A percentile compares a stretch with the other conserved stretches of the same genome.
Conservation (phyloP, 768 basidiomycete genomes). For the Flagelloscypha sp. region DNA sequence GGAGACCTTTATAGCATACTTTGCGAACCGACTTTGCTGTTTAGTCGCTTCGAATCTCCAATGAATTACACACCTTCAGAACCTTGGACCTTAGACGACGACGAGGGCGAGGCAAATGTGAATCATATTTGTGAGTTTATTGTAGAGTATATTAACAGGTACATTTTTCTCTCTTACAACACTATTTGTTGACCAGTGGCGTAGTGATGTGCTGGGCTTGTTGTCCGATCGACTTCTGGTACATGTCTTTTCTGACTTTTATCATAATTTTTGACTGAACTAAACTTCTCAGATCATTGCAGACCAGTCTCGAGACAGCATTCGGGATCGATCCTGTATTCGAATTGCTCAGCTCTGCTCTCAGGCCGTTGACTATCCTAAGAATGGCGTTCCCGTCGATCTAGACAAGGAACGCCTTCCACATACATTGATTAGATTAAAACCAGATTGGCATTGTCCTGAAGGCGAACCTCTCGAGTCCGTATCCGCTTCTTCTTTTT, state of each 20-base stretch:
- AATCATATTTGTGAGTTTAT: slow-evolving; percentile 75
- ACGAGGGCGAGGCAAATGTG: slow-evolving; percentile 41
- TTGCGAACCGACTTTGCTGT: no score
- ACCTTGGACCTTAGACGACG: slow-evolving; percentile 26
- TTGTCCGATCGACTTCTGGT: slow-evolving; percentile 59
- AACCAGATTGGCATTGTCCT: slow-evolving; percentile 72
- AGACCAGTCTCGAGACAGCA: no score
- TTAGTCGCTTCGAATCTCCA: no score
- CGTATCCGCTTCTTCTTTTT: no score
- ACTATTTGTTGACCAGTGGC: neutral
- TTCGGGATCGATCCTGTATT: slow-evolving; percentile 2
- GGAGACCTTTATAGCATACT: slow-evolving; percentile 36
- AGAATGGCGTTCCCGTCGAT: slow-evolving; percentile 62
- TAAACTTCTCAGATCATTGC: slow-evolving; percentile 51
- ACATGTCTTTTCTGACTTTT: neutral
- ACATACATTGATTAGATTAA: slow-evolving; percentile 48
- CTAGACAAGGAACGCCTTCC: slow-evolving; percentile 40
- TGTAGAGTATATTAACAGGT: slow-evolving; percentile 77
- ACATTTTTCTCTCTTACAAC: slow-evolving; percentile 50
- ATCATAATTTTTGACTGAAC: neutral
- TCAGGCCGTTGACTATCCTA: slow-evolving; percentile 74
- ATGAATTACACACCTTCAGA: slow-evolving; percentile 39
- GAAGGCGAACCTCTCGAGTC: no score
- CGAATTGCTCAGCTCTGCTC: slow-evolving; percentile 29
- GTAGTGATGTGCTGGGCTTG: slow-evolving; percentile 41